Percentiles rank a stretch among this genome's conserved stretches.
Conservation (phyloP, 257 asterid species). For the Solanum clarkiae region DNA sequence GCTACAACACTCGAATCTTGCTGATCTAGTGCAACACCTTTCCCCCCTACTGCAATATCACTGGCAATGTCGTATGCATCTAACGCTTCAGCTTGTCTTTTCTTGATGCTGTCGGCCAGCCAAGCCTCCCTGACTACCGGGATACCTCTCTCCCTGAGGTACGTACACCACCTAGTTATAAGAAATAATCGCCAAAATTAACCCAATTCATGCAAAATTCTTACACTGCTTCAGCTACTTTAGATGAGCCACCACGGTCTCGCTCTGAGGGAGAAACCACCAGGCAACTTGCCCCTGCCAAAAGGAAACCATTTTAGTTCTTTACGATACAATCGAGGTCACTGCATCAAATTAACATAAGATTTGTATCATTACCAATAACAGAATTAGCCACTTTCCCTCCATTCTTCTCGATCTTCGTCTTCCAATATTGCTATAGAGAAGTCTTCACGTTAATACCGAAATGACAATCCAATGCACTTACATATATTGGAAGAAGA, state of each 20-base stretch:
- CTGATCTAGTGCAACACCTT: slow-evolving; percentile 48
- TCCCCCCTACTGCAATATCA: slow-evolving; percentile 50
- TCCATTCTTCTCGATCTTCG: slow-evolving; percentile 63
- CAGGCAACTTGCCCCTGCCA: slow-evolving; percentile 58
- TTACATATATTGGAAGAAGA: slow-evolving; percentile 22
- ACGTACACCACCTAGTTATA: neutral
- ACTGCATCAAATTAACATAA: neutral
- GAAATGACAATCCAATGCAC: neutral
- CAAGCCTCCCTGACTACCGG: slow-evolving; percentile 74
- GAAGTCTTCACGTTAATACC: neutral
- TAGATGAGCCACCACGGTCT: slow-evolving; percentile 69
- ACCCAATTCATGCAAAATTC: neutral
- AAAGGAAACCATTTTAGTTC: neutral
- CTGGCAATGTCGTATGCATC: slow-evolving; percentile 51
- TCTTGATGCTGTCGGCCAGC: slow-evolving; percentile 59
- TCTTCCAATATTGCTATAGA: slow-evolving; percentile 71
- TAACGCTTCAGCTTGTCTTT: slow-evolving; percentile 32
- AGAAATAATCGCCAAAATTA: neutral
- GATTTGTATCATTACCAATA: slow-evolving; percentile 31
- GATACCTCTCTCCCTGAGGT: slow-evolving; percentile 52
- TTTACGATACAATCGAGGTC: neutral
- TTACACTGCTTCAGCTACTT: slow-evolving; percentile 73
- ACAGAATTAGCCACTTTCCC: slow-evolving; percentile 60
- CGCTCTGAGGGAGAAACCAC: slow-evolving; percentile 65
- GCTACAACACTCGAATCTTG: slow-evolving; percentile 56